Evolutionary conservation across 1,139 yeast genomes (phyloP), one percentile per base, ranked within the genome.

Genomic region (Suhomyces kunorum): DNA sequence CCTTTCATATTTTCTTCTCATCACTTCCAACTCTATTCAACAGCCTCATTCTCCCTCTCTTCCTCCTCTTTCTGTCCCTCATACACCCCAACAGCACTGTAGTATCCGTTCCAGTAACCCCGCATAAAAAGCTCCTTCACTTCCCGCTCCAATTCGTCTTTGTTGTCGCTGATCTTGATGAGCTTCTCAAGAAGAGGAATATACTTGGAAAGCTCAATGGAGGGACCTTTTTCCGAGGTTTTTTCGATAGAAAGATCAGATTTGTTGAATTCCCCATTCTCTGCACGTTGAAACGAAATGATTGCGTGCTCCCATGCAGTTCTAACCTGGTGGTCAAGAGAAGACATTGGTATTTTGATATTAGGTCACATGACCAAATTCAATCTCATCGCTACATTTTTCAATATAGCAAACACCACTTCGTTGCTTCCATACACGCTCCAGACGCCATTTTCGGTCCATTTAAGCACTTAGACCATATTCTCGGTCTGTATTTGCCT

Each of bases 71-170:
- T n/a, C 11, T 27, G n/a, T 16, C 26, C 28, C 20, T 22, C 18
- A 17, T 33, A 4, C 5, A n/a, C 24, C 4, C 24, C 36, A 16
- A 20, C 20, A 13, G 65, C 64, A 31, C 49, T 47, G 42, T 61
- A 58, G 43, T 52, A 66, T 2, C 73, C 73, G 23, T 58, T 48
- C 72, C 72, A 67, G 47, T 58, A 67, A 49, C 56, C 59, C 42
- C 63, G 55, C 63, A 64, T 59, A 9, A 54, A 45, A 6, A 61
- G 14, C 5, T 53, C 43, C 39, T 61, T 63, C 9, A 66, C 30
- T 39, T 63, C 68, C 9, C 41, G 35, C 24, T 49, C 48, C 26
- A 66, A 38, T 19, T 47, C 50, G 2, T 49, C 48, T 12, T 44
- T 38, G 28, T 38, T 27, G 11, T 12, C 18, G 12, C 28, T 36